These are phyloP conservation scores for Tylopilus balloui DNA, from an alignment of 768 basidiomycete species.

Conservation along the genomic window DNA sequence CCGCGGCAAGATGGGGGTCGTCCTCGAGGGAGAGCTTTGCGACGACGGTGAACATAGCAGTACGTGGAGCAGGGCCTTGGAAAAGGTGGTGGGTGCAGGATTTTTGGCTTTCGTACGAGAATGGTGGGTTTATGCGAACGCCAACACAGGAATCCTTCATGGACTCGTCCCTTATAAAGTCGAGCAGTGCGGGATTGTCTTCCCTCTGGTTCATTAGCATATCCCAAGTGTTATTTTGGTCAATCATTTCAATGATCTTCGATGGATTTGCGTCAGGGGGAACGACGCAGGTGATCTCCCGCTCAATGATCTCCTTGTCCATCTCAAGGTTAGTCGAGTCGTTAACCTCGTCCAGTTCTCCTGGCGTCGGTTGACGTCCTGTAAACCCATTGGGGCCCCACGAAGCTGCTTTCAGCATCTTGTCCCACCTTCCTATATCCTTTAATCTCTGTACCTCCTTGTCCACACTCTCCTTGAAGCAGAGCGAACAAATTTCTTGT, in stretches of 20 bases:
- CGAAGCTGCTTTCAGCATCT: conserved; percentile 10
- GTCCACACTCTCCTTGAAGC: conserved; percentile 33
- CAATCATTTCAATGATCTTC: not conserved
- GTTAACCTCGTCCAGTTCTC: not conserved
- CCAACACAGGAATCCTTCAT: not conserved
- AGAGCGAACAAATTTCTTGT: conserved; percentile 35
- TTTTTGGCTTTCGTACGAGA: conserved; percentile 11
- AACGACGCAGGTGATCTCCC: conserved; percentile 14
- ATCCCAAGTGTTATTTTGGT: not conserved
- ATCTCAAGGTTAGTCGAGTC: not conserved
- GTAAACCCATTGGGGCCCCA: conserved; percentile 12
- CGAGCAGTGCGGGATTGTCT: not conserved
- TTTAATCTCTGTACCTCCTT: conserved; percentile 23
- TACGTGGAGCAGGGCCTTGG: conserved; percentile 12
- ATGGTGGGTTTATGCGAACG: conserved; percentile 15
- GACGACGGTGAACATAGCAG: conserved; percentile 38
- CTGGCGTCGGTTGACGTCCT: not conserved
- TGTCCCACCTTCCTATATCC: conserved; percentile 19
- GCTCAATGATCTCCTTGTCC: conserved; percentile 17
- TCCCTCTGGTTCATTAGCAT: not conserved
- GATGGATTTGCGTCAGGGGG: not conserved
- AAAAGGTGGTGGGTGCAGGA: conserved; percentile 10
- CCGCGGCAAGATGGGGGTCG: conserved; percentile 38
- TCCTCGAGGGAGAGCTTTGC: conserved; percentile 41
- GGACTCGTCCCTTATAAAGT: not conserved